Evolutionary conservation across 257 asterid species (phyloP).

Genomic region (Solanum stenotomum): DNA sequence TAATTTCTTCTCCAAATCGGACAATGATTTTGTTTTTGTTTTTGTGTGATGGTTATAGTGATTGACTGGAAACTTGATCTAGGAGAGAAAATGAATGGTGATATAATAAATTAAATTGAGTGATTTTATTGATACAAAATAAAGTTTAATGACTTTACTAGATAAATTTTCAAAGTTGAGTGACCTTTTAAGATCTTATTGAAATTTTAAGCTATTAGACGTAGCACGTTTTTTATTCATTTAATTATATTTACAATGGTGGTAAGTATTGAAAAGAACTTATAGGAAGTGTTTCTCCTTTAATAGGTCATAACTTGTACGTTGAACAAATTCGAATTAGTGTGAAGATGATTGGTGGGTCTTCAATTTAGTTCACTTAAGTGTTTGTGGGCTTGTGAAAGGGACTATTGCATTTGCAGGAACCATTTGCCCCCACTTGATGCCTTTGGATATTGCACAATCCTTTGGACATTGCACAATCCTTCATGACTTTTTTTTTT

Average conservation of each 20-base stretch:
- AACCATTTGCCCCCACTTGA: background rate
- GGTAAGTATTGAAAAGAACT: background rate
- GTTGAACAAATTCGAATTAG: background rate
- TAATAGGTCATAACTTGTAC: background rate
- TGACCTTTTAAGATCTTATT: no score
- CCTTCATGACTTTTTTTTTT: background rate
- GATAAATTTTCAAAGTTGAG: no score
- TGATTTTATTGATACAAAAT: no score
- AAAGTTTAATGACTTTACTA: no score
- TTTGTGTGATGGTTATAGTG: no score
- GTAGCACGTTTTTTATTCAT: background rate
- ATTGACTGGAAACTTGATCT: no score
- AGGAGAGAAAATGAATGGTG: no score
- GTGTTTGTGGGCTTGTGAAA: background rate
- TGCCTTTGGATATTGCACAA: background rate
- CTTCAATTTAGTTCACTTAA: background rate
- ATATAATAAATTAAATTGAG: no score
- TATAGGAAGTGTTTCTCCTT: no score
- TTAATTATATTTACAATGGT: background rate
- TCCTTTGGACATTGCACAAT: background rate
- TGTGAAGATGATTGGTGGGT: background rate
- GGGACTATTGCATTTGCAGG: background rate
- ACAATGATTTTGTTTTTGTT: no score
- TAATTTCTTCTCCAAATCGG: no score
- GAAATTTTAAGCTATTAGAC: no score